These are phyloP conservation scores for Neofusicoccum sp. DNA, from an alignment of 2,329 filamentous ascomycete species.

Conservation along the genomic window DNA sequence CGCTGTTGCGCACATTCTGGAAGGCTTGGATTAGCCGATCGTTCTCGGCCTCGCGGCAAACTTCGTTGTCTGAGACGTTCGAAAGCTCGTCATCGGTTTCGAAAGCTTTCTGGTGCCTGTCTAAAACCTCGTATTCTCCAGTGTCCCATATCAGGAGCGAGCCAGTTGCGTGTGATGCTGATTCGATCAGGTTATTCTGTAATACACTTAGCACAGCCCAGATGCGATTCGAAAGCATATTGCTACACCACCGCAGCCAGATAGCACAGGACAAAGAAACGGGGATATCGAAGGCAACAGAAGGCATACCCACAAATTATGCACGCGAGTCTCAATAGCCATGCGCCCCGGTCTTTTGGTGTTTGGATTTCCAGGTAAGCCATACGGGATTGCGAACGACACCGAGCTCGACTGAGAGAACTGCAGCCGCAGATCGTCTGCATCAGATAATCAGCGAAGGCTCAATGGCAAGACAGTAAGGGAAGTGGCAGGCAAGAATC, in stretches of 20 bases:
- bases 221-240: background rate
- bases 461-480: background rate
- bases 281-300: background rate
- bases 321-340: conserved; percentile 46
- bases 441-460: background rate
- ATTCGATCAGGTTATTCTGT: conserved; percentile 46
- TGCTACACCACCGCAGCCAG: too few species aligned
- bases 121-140: conserved; percentile 43
- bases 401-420: conserved; percentile 66
- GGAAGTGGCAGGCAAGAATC: background rate
- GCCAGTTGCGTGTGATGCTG: conserved; percentile 43
- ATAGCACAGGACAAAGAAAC: background rate
- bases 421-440: conserved; percentile 65
- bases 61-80: background rate
- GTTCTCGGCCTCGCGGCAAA: conserved; percentile 27
- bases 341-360: conserved; percentile 40
- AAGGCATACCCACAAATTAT: conserved; percentile 41
- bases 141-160: conserved; percentile 48
- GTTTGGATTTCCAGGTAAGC: conserved; percentile 43
- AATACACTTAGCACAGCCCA: background rate
- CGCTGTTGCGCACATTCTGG: conserved; percentile 22
- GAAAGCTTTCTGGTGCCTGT: background rate
- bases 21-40: conserved; percentile 41
- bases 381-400: conserved; percentile 53
- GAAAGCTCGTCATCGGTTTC: conserved; percentile 2